These are phyloP conservation scores for Collariella sp. DNA, from an alignment of 495 filamentous ascomycete genomes.

Conservation along the genomic window DNA sequence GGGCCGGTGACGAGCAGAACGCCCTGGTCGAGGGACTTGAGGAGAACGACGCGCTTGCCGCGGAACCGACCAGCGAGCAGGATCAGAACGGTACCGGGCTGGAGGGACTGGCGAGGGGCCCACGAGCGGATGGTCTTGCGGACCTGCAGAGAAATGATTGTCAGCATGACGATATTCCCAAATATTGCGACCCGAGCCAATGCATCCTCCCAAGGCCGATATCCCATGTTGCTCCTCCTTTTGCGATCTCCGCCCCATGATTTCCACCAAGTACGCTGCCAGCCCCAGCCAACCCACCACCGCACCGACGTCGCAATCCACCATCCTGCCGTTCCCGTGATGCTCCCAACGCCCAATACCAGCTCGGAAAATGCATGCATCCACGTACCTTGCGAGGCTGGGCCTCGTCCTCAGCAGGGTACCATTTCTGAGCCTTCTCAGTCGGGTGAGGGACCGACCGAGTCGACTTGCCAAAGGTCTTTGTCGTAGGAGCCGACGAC, in stretches of 20 bases:
- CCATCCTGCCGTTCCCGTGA: slow-evolving; percentile 9
- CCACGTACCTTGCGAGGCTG: slow-evolving; percentile 84
- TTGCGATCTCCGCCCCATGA: neutral
- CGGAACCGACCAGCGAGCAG: slow-evolving; percentile 99
- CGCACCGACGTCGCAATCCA: slow-evolving; percentile 8
- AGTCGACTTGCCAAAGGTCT: slow-evolving; percentile 97
- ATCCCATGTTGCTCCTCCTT: neutral
- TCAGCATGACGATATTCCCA: slow-evolving; percentile 16
- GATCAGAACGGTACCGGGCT: slow-evolving; percentile 91
- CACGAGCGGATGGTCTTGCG: slow-evolving; percentile 87
- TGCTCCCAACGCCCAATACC: slow-evolving; percentile 4
- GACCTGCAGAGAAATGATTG: slow-evolving; percentile 48
- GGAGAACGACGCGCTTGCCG: slow-evolving; percentile 97
- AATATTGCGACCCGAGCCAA: neutral
- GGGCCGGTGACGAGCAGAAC: slow-evolving; percentile 97
- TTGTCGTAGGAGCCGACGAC: slow-evolving; percentile 58
- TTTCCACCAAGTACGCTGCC: neutral
- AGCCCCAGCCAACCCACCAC: slow-evolving; percentile 4
- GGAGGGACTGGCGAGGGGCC: slow-evolving; percentile 74
- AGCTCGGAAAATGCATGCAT: slow-evolving; percentile 16
- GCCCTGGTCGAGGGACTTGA: slow-evolving; percentile 93
- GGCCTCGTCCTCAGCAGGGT: slow-evolving; percentile 89
- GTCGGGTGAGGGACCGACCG: slow-evolving; percentile 72
- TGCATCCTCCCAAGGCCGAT: slow-evolving; percentile 1
- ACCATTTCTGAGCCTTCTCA: slow-evolving; percentile 98